Base-by-base conservation (phyloP, 2,329 filamentous ascomycete genomes). In the Fusarium chuoi region DNA sequence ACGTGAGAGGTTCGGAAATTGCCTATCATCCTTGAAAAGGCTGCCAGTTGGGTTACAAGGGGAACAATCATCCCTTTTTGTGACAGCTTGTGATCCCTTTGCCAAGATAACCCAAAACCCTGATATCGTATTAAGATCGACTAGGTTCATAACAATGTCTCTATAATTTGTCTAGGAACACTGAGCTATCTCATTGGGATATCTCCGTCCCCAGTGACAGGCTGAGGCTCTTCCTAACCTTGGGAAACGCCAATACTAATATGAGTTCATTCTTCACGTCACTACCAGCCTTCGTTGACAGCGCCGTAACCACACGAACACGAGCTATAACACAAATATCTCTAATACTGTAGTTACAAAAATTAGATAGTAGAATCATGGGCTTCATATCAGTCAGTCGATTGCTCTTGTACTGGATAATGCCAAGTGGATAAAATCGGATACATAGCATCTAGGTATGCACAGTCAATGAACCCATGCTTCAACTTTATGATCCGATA, bases 1-100 rank as follows among this genome's bases (percentile, higher is more conserved):
- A 18, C 24, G 18, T 14, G 55, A 58, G 41, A 58, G 30, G 41
- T n/a, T 58, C 55, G 55, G 41, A 28, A n/a, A 49, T 18, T 58
- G 41, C n/a, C n/a, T 58, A 11, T 20, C 9, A 58, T 58, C n/a
- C 12, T 35, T 35, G 18, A 1, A 17, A 8, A 22, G 9, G 20
- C 1, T 36, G 41, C 24, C 11, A 24, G 15, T 45, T 7, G 38
- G 11, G 7, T n/a, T n/a, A 13, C 20, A 41, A n/a, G 20, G 7
- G 51, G 24, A 38, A 38, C 20, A 26, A 15, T 38, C 3, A n/a
- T 22, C 18, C 14, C 12, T 55, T 18, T 15, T n/a, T 41, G 15
- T 8, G 20, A n/a, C 26, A 28, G 18, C 24, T 10, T 18, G 13
- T 42, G 15, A 10, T n/a, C 11, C 20, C 8, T 12, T 42, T 42